Percentiles rank a stretch among this genome's conserved stretches.
phyloP scores from a whole-genome alignment of 163 green algal genomes.

The Scenedesmus sp. region DNA sequence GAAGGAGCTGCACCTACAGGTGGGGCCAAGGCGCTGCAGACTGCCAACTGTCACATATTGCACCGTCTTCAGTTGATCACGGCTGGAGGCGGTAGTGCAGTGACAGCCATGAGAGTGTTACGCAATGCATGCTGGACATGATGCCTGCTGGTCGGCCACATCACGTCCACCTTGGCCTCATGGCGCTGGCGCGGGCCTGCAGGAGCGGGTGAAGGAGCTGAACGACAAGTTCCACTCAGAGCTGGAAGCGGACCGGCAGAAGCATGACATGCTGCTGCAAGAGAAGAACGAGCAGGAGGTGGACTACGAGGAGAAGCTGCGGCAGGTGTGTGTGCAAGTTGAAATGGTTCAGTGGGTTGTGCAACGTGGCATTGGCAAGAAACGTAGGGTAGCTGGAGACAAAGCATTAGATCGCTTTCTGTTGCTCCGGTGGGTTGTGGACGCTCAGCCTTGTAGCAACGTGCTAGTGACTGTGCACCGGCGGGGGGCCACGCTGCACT shows the following conservation, averaged over 20 bases:
- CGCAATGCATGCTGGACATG: too few species aligned
- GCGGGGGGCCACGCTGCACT: not conserved
- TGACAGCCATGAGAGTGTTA: too few species aligned
- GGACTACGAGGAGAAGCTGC: conserved; percentile 77
- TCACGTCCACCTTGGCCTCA: too few species aligned
- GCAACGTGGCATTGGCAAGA: not conserved
- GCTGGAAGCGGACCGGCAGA: conserved; percentile 78
- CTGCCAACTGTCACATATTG: too few species aligned
- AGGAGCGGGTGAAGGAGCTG: conserved; percentile 83
- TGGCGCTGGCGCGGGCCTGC: too few species aligned
- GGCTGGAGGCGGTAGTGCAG: too few species aligned
- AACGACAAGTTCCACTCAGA: conserved; percentile 86
- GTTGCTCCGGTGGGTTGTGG: too few species aligned
- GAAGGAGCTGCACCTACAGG: conserved; percentile 88
- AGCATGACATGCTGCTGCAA: conserved; percentile 85
- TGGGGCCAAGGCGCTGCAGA: not conserved
- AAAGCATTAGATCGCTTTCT: too few species aligned
- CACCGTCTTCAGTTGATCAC: too few species aligned
- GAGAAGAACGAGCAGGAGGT: conserved; percentile 82
- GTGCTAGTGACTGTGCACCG: not conserved
- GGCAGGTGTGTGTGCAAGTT: conserved; percentile 40
- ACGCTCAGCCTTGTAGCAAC: not conserved
- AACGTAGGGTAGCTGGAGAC: too few species aligned
- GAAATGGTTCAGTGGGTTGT: not conserved
- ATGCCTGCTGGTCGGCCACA: too few species aligned